Base-by-base conservation (phyloP, 768 basidiomycete species). In the Kwoniella dendrophila region DNA sequence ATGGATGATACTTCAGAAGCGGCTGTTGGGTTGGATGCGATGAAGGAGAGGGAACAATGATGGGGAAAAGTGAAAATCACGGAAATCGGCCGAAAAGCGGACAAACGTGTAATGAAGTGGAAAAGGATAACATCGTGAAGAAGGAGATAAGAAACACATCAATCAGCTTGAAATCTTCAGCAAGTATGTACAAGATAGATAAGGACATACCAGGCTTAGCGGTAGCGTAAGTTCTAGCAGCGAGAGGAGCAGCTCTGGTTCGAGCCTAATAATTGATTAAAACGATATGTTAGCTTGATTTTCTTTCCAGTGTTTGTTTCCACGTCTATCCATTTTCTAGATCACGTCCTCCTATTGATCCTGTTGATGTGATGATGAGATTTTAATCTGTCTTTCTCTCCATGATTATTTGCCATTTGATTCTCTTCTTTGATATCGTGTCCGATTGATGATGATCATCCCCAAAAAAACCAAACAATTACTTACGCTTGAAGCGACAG, bases 1-100 rank as follows among this genome's bases (percentile, higher is more conserved):
- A 99, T 97, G 74, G 93, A 93, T 45, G 96, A 95, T 72, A 99
- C 96, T 86, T 99, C 96, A 75, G 94, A 95, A 71, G 95, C 96
- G 80, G 93, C 96, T 95, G 71, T 51, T 75, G 32, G 33, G 47
- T 24, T 20, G 36, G 36, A 56, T 43, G 32, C n/a, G 50, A n/a
- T 32, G 30, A 43, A 20, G 41, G 7, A 20, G 7, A 43, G 5
- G 12, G 41, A 14, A 36, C 34, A 36, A n/a, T n/a, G n/a, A n/a
- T n/a, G n/a, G n/a, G n/a, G n/a, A n/a, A n/a, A n/a, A 51, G 52
- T 52, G 55, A 45, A 30, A 26, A 55, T 16, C 18, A 32, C 18
- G 34, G 29, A 11, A 30, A 45, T 59, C 50, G 58, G 58, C 58
- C 50, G 56, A 58, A 58, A 58, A 29, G 49, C 49, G 49, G 49